Conservation (phyloP, 352 stramenopile genomes). For the Pythium dissimile region DNA sequence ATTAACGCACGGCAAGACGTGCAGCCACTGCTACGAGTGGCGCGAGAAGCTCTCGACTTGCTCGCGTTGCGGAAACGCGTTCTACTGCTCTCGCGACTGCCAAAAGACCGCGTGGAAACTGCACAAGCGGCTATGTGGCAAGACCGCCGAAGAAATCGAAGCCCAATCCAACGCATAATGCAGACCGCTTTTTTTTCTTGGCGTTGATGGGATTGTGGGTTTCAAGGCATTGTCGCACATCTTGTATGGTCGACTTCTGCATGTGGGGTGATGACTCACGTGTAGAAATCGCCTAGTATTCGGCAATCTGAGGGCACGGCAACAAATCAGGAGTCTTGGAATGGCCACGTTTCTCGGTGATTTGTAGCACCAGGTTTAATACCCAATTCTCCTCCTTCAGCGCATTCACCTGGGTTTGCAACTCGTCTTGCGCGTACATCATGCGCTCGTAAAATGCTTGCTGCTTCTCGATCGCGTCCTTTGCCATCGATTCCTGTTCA, state of each 20-base stretch:
- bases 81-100: slow-evolving; percentile 83
- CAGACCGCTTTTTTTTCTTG: background rate
- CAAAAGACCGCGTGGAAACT: slow-evolving; percentile 76
- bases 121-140: slow-evolving; percentile 73
- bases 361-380: slow-evolving; percentile 58
- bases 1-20: slow-evolving; percentile 52
- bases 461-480: slow-evolving; percentile 37
- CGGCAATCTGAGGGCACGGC: background rate
- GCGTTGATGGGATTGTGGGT: no score
- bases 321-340: background rate
- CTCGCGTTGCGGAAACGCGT: slow-evolving; percentile 56
- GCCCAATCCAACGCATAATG: background rate
- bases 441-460: slow-evolving; percentile 32
- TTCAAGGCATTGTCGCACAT: no score
- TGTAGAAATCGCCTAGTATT: no score
- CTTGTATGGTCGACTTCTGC: no score
- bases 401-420: slow-evolving; percentile 49
- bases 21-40: slow-evolving; percentile 55
- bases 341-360: slow-evolving; percentile 33
- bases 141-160: slow-evolving; percentile 47
- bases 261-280: no score
- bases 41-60: slow-evolving; percentile 58
- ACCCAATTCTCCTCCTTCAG: slow-evolving; percentile 71
- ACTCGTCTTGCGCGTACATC: slow-evolving; percentile 36
- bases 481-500: slow-evolving; percentile 72